Evolutionary conservation across 2,329 filamentous ascomycete genomes (phyloP).

Genomic region (Cytospora piceae): DNA sequence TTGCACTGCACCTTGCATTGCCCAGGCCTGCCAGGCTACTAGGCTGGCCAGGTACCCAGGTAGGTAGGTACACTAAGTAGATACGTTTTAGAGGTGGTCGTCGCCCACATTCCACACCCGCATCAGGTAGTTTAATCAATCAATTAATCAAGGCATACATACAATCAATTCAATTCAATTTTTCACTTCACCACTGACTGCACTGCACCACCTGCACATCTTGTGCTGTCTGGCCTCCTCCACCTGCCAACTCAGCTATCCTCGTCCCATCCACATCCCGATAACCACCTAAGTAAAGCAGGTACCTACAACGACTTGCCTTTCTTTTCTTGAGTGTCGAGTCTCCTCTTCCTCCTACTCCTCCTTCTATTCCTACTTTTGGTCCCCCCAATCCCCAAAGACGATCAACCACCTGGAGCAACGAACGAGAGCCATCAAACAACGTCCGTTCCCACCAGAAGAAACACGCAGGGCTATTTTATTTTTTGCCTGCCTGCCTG

Average conservation of each 20-base stretch:
- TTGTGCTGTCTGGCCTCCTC: slow-evolving; percentile 5
- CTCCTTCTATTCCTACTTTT: slow-evolving; percentile 1
- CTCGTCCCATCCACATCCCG: slow-evolving; percentile 4
- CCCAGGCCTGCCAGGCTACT: background rate
- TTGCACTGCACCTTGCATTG: too few relatives aligned
- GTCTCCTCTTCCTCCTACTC: slow-evolving; percentile 2
- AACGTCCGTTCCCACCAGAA: too few relatives aligned
- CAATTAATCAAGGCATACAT: background rate
- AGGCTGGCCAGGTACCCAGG: background rate
- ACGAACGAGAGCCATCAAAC: background rate
- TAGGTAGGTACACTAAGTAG: background rate
- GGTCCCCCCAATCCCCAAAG: background rate
- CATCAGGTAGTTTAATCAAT: background rate
- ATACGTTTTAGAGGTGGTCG: background rate
- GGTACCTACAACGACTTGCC: background rate
- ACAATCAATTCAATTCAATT: background rate
- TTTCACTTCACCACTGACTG: background rate
- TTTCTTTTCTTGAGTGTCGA: background rate
- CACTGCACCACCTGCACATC: background rate
- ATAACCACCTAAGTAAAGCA: background rate
- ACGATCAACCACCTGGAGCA: background rate
- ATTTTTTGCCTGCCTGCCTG: background rate
- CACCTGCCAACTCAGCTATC: slow-evolving; percentile 25
- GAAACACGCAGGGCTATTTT: too few relatives aligned
- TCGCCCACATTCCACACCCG: background rate